Evolutionary conservation across 805 yeast species (phyloP).

Genomic region (Saccharomycopsis amapae): DNA sequence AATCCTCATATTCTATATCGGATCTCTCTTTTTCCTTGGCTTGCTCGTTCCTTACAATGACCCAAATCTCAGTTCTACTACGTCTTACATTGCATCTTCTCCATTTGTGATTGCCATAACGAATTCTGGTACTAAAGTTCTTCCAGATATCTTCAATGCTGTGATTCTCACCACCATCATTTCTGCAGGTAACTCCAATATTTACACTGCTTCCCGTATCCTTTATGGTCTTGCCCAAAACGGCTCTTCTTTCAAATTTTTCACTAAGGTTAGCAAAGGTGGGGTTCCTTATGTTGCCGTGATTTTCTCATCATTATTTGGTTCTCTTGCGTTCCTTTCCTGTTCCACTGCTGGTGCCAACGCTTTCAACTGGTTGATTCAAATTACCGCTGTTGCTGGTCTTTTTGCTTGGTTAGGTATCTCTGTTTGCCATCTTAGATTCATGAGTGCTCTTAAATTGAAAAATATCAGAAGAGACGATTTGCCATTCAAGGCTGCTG

Average conservation of each 20-base stretch:
- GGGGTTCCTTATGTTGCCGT: constrained; percentile 64
- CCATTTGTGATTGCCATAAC: constrained; percentile 63
- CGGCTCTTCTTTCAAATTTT: constrained; percentile 43
- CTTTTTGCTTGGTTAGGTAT: constrained; percentile 68
- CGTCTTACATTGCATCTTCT: constrained; percentile 44
- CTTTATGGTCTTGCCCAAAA: constrained; percentile 46
- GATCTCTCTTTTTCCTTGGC: constrained; percentile 57
- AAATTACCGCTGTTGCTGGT: constrained; percentile 73
- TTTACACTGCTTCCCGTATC: constrained; percentile 49
- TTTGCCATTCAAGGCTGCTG: constrained; percentile 67
- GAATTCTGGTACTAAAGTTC: constrained; percentile 47
- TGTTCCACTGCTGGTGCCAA: constrained; percentile 44
- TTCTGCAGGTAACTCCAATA: constrained; percentile 53
- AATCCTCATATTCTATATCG: constrained; percentile 53
- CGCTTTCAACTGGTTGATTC: constrained; percentile 62
- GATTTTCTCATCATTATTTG: constrained; percentile 49
- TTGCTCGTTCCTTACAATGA: constrained; percentile 58
- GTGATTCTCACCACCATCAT: constrained; percentile 45
- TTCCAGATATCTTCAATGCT: constrained; percentile 51
- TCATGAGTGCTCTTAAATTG: constrained; percentile 54
- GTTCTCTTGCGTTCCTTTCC: constrained; percentile 55
- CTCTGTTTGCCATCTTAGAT: constrained; percentile 57
- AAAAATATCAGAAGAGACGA: constrained; percentile 62
- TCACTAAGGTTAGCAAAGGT: constrained; percentile 52
- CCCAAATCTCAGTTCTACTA: constrained; percentile 32